phyloP scores from a whole-genome alignment of 2,329 filamentous ascomycete species.

The Pyricularia sp. region DNA sequence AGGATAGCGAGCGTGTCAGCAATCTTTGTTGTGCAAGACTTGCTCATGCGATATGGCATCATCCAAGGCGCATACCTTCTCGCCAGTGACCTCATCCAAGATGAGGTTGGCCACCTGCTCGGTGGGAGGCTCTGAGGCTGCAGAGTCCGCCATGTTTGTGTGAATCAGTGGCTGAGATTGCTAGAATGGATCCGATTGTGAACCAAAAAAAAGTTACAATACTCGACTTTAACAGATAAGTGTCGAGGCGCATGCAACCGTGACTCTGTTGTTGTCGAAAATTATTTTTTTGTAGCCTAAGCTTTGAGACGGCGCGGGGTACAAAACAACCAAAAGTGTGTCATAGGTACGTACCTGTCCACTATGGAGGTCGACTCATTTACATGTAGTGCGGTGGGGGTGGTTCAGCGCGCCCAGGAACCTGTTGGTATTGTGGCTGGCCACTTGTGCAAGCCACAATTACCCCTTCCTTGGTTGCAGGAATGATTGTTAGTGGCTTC shows the following conservation, averaged over 20 bases:
- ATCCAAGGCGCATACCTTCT: conserved; percentile 33
- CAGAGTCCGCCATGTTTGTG: conserved; percentile 3
- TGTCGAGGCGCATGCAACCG: not conserved
- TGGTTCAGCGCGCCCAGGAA: not conserved
- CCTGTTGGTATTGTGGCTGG: not conserved
- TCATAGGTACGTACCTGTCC: not conserved
- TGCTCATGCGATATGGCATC: not conserved
- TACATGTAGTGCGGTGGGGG: not conserved
- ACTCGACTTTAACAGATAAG: not conserved
- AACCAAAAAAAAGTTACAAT: conserved; percentile 4
- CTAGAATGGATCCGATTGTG: not conserved
- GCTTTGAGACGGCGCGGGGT: not conserved
- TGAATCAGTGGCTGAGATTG: not conserved
- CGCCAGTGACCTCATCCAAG: conserved; percentile 88
- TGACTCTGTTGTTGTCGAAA: not conserved
- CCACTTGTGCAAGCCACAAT: not conserved
- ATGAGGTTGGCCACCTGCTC: conserved; percentile 62
- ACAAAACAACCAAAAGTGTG: not conserved
- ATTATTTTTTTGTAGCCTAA: not conserved
- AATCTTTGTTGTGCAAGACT: conserved; percentile 8
- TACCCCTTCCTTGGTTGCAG: not conserved
- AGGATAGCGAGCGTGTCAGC: conserved; percentile 21
- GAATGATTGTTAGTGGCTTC: too few species aligned
- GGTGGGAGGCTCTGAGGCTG: conserved; percentile 18
- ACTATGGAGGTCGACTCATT: not conserved